Evolutionary conservation across 164 flowering plant genomes (phyloP).

Genomic region (Magnolia officinalis): DNA sequence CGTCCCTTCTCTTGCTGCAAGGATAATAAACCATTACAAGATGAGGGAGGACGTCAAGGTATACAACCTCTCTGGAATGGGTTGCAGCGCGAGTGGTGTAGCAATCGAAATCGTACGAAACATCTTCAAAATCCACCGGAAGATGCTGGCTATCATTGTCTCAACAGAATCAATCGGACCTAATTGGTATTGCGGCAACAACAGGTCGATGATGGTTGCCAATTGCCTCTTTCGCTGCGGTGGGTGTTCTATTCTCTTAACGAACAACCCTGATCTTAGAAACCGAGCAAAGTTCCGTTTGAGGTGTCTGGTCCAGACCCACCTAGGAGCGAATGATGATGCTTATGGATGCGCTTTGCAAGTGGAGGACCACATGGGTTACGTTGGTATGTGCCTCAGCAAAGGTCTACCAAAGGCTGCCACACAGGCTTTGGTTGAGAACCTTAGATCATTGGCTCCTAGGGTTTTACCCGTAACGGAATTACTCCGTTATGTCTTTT

Average conservation of each 20-base stretch:
- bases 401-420: constrained; percentile 51
- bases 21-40: constrained; percentile 59
- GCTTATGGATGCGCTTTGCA: constrained; percentile 13
- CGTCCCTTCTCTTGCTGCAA: constrained; percentile 45
- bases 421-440: constrained; percentile 36
- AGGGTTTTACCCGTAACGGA: constrained; percentile 45
- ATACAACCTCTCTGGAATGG: constrained; percentile 12
- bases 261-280: constrained; percentile 4
- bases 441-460: constrained; percentile 39
- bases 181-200: constrained; percentile 14
- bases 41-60: constrained; percentile 18
- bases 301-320: constrained; percentile 15
- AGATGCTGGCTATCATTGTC: constrained; percentile 9
- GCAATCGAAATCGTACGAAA: constrained; percentile 10
- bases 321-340: constrained; percentile 10
- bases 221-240: constrained; percentile 17
- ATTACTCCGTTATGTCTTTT: constrained; percentile 32
- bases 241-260: constrained; percentile 15
- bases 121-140: constrained; percentile 2
- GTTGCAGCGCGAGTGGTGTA: constrained; percentile 17
- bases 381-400: constrained; percentile 7
- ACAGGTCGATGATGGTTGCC: constrained; percentile 14
- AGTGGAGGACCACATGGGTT: constrained; percentile 9
- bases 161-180: constrained; percentile 9
- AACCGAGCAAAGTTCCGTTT: constrained; percentile 8